Evolutionary conservation across 2,329 filamentous ascomycete genomes (phyloP).

Genomic region (Paracoccidioides brasiliensis): DNA sequence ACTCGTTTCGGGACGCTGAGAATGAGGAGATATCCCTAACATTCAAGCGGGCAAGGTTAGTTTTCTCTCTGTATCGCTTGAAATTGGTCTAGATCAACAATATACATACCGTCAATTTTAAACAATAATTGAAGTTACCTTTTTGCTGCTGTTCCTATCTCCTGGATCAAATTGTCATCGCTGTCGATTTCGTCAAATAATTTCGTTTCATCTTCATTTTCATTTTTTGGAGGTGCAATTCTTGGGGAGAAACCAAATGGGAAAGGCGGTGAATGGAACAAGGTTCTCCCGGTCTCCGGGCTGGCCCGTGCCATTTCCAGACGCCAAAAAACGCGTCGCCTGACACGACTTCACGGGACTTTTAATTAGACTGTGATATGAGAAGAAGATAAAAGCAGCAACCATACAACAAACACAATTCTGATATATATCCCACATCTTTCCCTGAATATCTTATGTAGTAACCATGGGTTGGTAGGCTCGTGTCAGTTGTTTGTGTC

Average conservation of each 20-base stretch:
- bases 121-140: neutral
- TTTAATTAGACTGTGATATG: neutral
- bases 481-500: neutral
- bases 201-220: neutral
- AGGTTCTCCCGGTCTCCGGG: conserved; percentile 7
- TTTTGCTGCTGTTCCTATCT: neutral
- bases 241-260: neutral
- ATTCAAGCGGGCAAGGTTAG: neutral
- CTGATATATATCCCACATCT: neutral
- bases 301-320: conserved; percentile 1
- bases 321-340: conserved; percentile 13
- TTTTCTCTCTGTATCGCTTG: neutral
- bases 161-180: neutral
- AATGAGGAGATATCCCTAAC: neutral
- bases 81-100: neutral
- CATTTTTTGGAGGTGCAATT: neutral
- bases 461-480: neutral
- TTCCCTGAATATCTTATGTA: neutral
- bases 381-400: neutral
- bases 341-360: conserved; percentile 4
- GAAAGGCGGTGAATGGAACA: conserved; percentile 20
- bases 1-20: neutral
- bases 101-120: neutral
- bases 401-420: neutral
- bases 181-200: neutral